Evolutionary conservation across 371 early-diverging fungal species (phyloP), one percentile per base, ranked within the genome.

Genomic region (Umbelopsis sp.): DNA sequence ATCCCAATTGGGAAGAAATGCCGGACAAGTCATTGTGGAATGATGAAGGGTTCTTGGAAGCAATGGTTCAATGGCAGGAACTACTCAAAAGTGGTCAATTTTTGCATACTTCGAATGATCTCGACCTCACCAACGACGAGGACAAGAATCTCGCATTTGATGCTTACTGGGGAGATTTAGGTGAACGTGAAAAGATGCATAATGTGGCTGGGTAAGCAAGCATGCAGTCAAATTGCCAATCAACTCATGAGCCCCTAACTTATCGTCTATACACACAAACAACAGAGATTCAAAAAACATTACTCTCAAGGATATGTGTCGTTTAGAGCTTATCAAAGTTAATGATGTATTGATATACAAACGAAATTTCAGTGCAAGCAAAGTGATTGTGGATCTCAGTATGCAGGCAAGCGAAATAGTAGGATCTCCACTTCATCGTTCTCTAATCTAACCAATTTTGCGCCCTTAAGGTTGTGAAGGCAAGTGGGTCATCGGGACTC

Each of bases 271-370:
- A 16, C 35, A 37, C 20, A 44, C 25, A 41, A 37, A 50, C 38
- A 48, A 22, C 63, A 83, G 83, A 4, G 84, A 84, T 52, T 84
- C 84, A 6, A 84, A 81, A 63, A 78, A 71, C 16, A 80, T 81
- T 22, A 81, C 84, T 41, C 70, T 84, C 45, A 84, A 84, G 68
- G 81, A 84, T 44, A 84, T 84, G 84, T 84, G 84, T 52, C 78
- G 81, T 29, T 79, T 79, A 67, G 81, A 78, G 12, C 70, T 84
- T 65, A 84, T 84, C 45, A 80, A 80, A 37, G 79, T 77, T 63
- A 71, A 76, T 29, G 84, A 84, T 74, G 69, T 77, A 25, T 76
- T 84, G 53, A 74, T 81, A 20, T 84, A 84, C 67, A 84, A 84
- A 57, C 78, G 84, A 50, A 84, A 84, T 50, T 84, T 84, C 46